phyloP scores from a whole-genome alignment of 2,329 filamentous ascomycete species.

The Apiospora rasikravindrae region DNA sequence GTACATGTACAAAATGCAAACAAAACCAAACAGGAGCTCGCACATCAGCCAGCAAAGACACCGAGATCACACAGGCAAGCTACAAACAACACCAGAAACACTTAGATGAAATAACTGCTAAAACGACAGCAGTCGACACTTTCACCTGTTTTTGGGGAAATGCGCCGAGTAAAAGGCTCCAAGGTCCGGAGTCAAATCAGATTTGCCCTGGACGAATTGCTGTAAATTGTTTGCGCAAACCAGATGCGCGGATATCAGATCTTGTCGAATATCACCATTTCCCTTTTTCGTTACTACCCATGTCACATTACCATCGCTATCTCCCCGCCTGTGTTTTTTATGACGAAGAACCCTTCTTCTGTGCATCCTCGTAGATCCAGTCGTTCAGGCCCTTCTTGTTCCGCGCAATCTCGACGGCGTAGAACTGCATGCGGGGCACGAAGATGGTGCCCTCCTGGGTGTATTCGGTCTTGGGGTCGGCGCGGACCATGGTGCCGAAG shows the following conservation, averaged over 20 bases:
- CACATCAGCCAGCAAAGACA: background rate
- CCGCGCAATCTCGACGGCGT: constrained; percentile 77
- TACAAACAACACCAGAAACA: background rate
- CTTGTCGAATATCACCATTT: constrained; percentile 5
- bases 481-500: constrained; percentile 92
- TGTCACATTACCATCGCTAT: background rate
- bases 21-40: background rate
- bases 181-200: background rate
- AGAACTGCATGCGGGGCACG: constrained; percentile 75
- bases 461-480: constrained; percentile 81
- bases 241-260: constrained; percentile 10
- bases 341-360: constrained; percentile 48
- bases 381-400: constrained; percentile 92
- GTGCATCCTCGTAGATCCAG: constrained; percentile 90
- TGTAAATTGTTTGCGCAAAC: constrained; percentile 7
- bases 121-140: background rate
- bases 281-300: background rate
- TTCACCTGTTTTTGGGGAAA: background rate
- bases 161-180: background rate
- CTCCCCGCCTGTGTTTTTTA: background rate
- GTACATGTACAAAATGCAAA: background rate
- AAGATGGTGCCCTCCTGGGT: constrained; percentile 91
- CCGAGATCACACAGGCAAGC: background rate
- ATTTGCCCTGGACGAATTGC: background rate
- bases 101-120: background rate